Percentiles rank a stretch among this genome's conserved stretches.
Evolutionary conservation across 2,329 filamentous ascomycete species (phyloP).

Genomic region (Pestalotiopsis fici): DNA sequence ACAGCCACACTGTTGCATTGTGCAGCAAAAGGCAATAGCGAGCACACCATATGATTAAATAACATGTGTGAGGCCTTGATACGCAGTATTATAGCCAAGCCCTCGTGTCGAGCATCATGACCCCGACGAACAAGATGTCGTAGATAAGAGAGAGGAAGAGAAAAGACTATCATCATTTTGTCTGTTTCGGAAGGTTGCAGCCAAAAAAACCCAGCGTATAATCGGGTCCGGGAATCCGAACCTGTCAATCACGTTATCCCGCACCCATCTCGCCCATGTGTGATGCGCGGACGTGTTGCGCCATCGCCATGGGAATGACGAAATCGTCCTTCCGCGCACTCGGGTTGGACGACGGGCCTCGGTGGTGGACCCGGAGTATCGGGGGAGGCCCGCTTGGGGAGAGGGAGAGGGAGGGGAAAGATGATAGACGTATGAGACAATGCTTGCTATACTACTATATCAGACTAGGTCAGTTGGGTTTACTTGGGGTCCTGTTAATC

Average conservation of each 20-base stretch:
- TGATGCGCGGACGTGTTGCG: not conserved
- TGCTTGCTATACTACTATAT: not conserved
- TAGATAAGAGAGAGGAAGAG: not conserved
- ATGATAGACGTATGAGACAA: too few relatives aligned
- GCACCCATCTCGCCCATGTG: not conserved
- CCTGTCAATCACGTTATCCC: not conserved
- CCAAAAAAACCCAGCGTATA: too few relatives aligned
- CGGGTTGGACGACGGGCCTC: conserved; percentile 1
- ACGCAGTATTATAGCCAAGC: too few relatives aligned
- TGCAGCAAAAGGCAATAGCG: too few relatives aligned
- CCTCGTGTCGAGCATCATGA: too few relatives aligned
- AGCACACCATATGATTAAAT: too few relatives aligned
- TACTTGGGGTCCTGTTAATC: not conserved
- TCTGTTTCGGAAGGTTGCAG: not conserved
- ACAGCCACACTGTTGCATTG: too few relatives aligned
- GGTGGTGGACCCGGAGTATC: conserved; percentile 1
- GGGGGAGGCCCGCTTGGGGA: not conserved
- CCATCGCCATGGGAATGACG: conserved; percentile 2
- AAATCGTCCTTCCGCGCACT: conserved; percentile 1
- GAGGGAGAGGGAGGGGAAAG: not conserved
- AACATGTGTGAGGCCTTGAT: too few relatives aligned
- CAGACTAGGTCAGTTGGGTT: not conserved
- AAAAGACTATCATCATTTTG: not conserved
- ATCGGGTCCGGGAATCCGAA: not conserved
- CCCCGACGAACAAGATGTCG: not conserved